Conservation (phyloP, 148 eudicot species). For the Polygonum maritimum region DNA sequence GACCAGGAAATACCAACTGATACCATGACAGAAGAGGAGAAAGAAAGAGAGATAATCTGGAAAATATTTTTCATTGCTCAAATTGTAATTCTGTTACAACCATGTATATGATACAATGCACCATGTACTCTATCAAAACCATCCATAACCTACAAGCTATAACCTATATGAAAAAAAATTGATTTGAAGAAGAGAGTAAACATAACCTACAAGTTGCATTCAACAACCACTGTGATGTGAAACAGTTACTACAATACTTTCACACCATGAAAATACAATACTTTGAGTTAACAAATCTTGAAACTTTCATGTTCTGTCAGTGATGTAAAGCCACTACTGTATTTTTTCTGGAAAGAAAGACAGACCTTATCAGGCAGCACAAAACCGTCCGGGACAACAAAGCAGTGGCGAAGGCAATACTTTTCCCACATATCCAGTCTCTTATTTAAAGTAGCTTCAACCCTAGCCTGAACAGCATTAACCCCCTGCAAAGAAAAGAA, state of each 20-base stretch:
- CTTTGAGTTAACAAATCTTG: neutral
- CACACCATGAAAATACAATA: neutral
- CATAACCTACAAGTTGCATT: neutral
- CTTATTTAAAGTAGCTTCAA: slow-evolving; percentile 47
- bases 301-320: neutral
- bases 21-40: no score
- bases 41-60: no score
- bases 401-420: slow-evolving; percentile 59
- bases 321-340: neutral
- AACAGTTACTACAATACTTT: neutral
- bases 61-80: no score
- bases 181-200: neutral
- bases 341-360: neutral
- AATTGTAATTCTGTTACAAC: no score
- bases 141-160: neutral
- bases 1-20: no score
- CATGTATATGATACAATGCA: no score
- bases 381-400: slow-evolving; percentile 58
- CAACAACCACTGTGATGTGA: slow-evolving; percentile 2
- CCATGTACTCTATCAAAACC: no score
- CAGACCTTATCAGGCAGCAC: slow-evolving; percentile 27
- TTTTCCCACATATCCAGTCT: slow-evolving; percentile 62
- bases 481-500: slow-evolving; percentile 40
- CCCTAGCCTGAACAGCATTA: slow-evolving; percentile 24
- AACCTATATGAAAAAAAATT: neutral